Evolutionary conservation across 1,284 basidiomycete species (phyloP), one percentile per base, ranked within the genome.

Genomic region (Fomitopsis schrenkii): DNA sequence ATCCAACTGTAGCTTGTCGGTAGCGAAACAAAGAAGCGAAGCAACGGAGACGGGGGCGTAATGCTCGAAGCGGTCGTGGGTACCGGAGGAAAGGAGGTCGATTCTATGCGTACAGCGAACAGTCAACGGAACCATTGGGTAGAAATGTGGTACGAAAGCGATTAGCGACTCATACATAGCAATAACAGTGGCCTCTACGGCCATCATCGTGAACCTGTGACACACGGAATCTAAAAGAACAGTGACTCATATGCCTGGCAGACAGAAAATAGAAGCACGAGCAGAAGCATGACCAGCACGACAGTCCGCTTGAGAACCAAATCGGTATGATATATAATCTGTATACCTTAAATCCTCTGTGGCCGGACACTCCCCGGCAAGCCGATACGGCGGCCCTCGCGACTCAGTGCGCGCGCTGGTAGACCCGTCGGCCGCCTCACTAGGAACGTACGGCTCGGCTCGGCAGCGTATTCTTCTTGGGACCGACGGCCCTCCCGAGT

Each of bases 311-410:
- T n/a, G 17, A 17, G 17, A 17, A 45, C 17, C 40, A 56, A 30
- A 56, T 8, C 44, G 55, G 30, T 30, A 53, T n/a, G 48, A 8
- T 8, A 40, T 10, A 40, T 40, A 40, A 19, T 22, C 15, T 22
- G 5, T 14, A 58, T 19, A 35, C 30, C 45, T 59, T 40, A 61
- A 30, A 54, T 22, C 55, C 46, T 57, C 48, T 61, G 59, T 10
- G 55, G 59, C 38, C 60, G 40, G 28, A 62, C 58, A 26, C 45
- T 59, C 40, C 50, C 22, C 17, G 61, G 61, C 38, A 62, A 33
- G 17, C 61, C 61, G 17, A 61, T 50, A 17, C 60, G 60, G n/a
- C 52, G 52, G 10, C 52, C 52, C 35, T 54, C 52, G 22, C 52
- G 52, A 30, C 52, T 54, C 35, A 36, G 52, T 36, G 52, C 52